Evolutionary conservation across 352 stramenopile species (phyloP), one percentile per base, ranked within the genome.

Genomic region (Phytophthora citricola): DNA sequence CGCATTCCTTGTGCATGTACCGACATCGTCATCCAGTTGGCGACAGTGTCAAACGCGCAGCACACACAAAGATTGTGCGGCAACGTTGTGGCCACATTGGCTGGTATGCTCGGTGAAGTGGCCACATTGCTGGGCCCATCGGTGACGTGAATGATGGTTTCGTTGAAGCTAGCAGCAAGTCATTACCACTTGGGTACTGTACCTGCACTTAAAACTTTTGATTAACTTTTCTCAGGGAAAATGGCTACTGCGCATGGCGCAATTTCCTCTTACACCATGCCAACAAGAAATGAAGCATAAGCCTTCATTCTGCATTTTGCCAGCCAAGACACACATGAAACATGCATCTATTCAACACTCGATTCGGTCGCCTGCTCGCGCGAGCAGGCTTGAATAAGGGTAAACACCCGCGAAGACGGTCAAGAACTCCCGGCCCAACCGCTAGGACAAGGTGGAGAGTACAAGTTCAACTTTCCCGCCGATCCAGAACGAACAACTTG

Each of bases 311-410:
- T 7, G 36, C 47, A 27, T 44, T 41, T 58, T 58, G 26, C 11
- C 27, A 31, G n/a, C 15, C 12, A 26, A 36, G 26, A 22, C n/a
- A 8, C 46, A 29, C 24, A 65, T 65, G 47, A 49, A 60, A 20
- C n/a, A 43, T 43, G 38, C 38, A 43, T 41, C 22, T 53, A 45
- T 41, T 66, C 40, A 59, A 52, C 14, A 66, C 58, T 29, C 39
- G 48, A 1, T 47, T 66, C 11, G 32, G 46, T 22, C 49, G 32
- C 7, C 17, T 66, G 14, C 36, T 66, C 7, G 22, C 50, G 12
- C 40, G 22, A 29, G 38, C 15, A 17, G 38, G 47, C 31, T 51
- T 59, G 20, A 66, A 66, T 15, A 59, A 41, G 20, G 4, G 26
- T 24, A 58, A 58, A 10, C 48, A 44, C 39, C 38, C 47, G 26